Conservation (phyloP, 192 early-diverging fungal species). For the Linnemannia exigua region DNA sequence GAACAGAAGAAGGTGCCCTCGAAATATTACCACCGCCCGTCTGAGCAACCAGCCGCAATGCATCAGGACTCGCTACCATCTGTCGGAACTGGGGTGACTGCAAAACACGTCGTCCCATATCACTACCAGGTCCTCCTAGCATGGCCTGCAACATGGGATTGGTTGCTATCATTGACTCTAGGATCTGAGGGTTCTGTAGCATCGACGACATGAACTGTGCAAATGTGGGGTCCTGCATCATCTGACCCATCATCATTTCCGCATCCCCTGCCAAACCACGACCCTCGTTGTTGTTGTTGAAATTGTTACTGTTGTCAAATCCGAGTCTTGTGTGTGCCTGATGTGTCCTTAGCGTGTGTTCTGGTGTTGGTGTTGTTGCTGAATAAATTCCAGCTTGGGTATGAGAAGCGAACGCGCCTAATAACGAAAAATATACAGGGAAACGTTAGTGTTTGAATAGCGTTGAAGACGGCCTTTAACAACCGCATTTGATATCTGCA, state of each 20-base stretch:
- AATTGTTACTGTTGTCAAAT: not conserved
- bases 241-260: constrained; percentile 55
- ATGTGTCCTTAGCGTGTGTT: constrained; percentile 15
- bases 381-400: not conserved
- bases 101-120: constrained; percentile 83
- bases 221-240: constrained; percentile 89
- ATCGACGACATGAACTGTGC: constrained; percentile 84
- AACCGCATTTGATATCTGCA: not conserved
- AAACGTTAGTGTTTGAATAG: not conserved
- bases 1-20: not conserved
- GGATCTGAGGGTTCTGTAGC: constrained; percentile 84
- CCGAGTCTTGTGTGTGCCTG: not conserved
- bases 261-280: constrained; percentile 49
- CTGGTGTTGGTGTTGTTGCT: not conserved
- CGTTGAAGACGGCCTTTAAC: not conserved
- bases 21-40: constrained; percentile 62
- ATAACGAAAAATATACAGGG: not conserved
- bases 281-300: not conserved
- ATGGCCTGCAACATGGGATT: constrained; percentile 86
- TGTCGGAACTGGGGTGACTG: constrained; percentile 77
- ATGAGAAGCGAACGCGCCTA: not conserved
- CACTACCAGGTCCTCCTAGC: constrained; percentile 78
- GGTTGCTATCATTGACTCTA: constrained; percentile 85
- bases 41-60: constrained; percentile 76
- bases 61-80: constrained; percentile 88